phyloP scores from a whole-genome alignment of 257 asterid genomes.

The Capsicum chinense region DNA sequence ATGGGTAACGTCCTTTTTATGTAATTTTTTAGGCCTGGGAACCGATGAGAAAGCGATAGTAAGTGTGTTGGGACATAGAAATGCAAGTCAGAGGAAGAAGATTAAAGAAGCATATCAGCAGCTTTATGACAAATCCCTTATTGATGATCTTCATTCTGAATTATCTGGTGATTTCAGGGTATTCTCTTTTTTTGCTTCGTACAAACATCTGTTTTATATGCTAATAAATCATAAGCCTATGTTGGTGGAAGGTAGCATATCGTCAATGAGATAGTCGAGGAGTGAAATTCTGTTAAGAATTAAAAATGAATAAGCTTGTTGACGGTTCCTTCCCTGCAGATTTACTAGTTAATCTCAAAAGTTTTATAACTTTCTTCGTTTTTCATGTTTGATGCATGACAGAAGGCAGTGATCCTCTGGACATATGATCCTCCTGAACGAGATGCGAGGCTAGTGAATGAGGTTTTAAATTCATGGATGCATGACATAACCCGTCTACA shows the following conservation, averaged over 20 bases:
- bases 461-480: slow-evolving; percentile 56
- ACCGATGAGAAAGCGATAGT: slow-evolving; percentile 72
- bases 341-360: not conserved
- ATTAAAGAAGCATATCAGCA: slow-evolving; percentile 60
- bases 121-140: slow-evolving; percentile 61
- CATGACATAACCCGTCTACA: slow-evolving; percentile 46
- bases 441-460: slow-evolving; percentile 76
- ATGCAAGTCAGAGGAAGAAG: slow-evolving; percentile 62
- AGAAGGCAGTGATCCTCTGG: slow-evolving; percentile 78
- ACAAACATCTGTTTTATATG: not conserved
- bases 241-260: not conserved
- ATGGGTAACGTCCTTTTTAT: not conserved
- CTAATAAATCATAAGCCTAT: not conserved
- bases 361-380: not conserved
- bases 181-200: slow-evolving; percentile 9
- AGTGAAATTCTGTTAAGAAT: too few relatives aligned
- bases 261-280: not conserved
- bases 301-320: not conserved
- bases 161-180: slow-evolving; percentile 84
- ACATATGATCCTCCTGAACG: slow-evolving; percentile 73
- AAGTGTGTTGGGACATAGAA: slow-evolving; percentile 62
- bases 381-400: slow-evolving; percentile 25
- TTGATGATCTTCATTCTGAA: slow-evolving; percentile 57
- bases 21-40: slow-evolving; percentile 55
- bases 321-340: not conserved